Base-by-base conservation (phyloP, 2,329 filamentous ascomycete genomes). In the Hypomyces rosellus region DNA sequence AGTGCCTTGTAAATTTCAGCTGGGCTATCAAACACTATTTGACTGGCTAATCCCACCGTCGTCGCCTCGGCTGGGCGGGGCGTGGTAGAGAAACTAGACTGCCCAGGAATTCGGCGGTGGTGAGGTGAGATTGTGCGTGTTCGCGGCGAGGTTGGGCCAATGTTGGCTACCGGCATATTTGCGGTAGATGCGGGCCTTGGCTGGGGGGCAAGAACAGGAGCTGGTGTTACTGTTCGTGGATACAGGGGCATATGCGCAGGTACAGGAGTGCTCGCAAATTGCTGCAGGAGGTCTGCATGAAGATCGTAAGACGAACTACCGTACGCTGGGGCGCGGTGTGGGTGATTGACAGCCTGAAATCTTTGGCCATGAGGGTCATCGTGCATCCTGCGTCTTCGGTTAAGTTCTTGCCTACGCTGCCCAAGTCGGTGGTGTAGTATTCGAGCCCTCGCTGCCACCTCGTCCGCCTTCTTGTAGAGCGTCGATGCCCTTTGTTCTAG, bases 391-490 rank as follows among this genome's bases (percentile, higher is more conserved):
- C 61, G 61, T 40, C 63, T 56, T 20, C 63, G 59, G 18, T 55
- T 54, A 37, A 69, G 59, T 11, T 68, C 65, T 18, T 63, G 60
- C 36, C 57, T 65, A 34, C 66, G 59, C 37, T 66, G 59, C 2
- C 63, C 64, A 45, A 95, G 71, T 40, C 86, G 81, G 62, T 93
- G 89, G 58, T 90, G 91, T 15, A 95, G 77, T 65, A 92, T 87
- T 37, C 88, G 79, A 12, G 89, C 75, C 56, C 70, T 71, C 33
- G 71, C 68, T 14, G 75, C 75, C 14, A 79, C 83, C 72, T 89
- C 85, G 63, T 95, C 89, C 3, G 89, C 89, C 61, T 85, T 82
- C 63, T 89, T 88, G 58, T 88, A 89, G 40, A 95, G 79, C 57
- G 86, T 78, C 36, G 82, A 81, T 34, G 95, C 72, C 54, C 89